phyloP scores from a whole-genome alignment of 768 basidiomycete genomes.

The Agaricus blazei region DNA sequence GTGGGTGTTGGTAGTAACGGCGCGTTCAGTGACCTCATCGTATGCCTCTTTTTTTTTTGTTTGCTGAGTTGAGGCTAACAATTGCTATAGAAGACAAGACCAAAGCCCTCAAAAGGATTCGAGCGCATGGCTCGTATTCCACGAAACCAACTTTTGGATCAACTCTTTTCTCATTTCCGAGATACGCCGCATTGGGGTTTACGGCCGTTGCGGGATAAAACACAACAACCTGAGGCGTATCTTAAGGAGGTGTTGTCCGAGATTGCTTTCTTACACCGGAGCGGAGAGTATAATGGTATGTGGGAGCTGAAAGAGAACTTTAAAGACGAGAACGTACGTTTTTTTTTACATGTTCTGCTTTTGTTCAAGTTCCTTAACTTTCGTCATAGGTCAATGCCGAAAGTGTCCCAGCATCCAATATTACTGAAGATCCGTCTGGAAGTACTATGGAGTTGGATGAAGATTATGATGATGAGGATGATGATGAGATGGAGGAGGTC shows the following conservation, averaged over 20 bases:
- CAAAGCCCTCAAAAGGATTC: slow-evolving; percentile 65
- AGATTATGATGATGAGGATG: slow-evolving; percentile 51
- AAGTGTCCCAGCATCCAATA: slow-evolving; percentile 36
- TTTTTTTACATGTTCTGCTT: slow-evolving; percentile 7
- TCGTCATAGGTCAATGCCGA: slow-evolving; percentile 37
- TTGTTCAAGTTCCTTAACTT: slow-evolving; percentile 5
- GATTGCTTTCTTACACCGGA: slow-evolving; percentile 71
- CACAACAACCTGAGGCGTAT: slow-evolving; percentile 83
- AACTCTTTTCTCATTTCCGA: slow-evolving; percentile 74
- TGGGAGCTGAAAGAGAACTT: slow-evolving; percentile 79
- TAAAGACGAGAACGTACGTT: slow-evolving; percentile 51
- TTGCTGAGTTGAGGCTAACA: slow-evolving; percentile 8
- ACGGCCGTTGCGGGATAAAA: slow-evolving; percentile 68
- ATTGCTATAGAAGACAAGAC: slow-evolving; percentile 53
- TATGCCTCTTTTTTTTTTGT: slow-evolving; percentile 30
- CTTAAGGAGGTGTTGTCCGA: slow-evolving; percentile 79
- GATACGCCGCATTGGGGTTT: slow-evolving; percentile 81
- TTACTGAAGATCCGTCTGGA: slow-evolving; percentile 19
- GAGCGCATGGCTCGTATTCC: slow-evolving; percentile 93
- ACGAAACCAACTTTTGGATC: slow-evolving; percentile 80
- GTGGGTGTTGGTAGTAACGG: slow-evolving; percentile 52
- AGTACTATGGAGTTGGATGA: slow-evolving; percentile 50
- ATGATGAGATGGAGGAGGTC: slow-evolving; percentile 72
- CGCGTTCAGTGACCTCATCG: slow-evolving; percentile 63
- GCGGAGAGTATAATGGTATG: slow-evolving; percentile 74